A percentile compares a stretch with the other conserved stretches of the same genome.
Evolutionary conservation across 257 asterid species (phyloP).

Genomic region (Scutellaria galericulata): DNA sequence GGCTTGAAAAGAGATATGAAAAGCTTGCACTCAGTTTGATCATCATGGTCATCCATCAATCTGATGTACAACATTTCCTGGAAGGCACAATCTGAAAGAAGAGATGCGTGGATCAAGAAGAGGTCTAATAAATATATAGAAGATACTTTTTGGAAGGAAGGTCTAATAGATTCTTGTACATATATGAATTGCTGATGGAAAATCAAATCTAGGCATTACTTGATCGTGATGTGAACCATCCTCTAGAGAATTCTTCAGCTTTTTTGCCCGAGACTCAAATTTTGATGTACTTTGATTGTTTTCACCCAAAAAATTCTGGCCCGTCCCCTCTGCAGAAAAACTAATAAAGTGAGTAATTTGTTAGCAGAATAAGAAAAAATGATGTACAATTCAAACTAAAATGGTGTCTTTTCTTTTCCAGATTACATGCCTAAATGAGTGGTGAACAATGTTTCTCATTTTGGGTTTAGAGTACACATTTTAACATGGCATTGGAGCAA

Average conservation of each 20-base stretch:
- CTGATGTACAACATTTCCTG: conserved; percentile 13
- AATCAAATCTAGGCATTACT: conserved; percentile 36
- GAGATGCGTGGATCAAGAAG: conserved; percentile 21
- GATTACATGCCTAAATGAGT: too few relatives aligned
- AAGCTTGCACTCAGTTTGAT: conserved; percentile 1
- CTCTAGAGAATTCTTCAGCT: conserved; percentile 33
- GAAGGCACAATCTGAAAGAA: conserved; percentile 43
- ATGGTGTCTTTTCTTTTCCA: background rate
- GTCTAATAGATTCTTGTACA: too few relatives aligned
- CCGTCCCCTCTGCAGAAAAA: conserved; percentile 48
- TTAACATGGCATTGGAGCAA: background rate
- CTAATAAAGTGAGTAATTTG: conserved; percentile 17
- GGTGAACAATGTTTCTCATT: background rate
- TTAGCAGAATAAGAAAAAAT: background rate
- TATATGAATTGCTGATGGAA: conserved; percentile 5
- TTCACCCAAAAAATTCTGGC: conserved; percentile 45
- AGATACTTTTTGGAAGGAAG: too few relatives aligned
- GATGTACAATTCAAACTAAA: conserved; percentile 16
- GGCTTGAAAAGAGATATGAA: conserved; percentile 24
- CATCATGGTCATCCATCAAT: background rate
- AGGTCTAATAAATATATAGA: conserved; percentile 3
- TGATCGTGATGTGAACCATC: conserved; percentile 39
- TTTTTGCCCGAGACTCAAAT: conserved; percentile 37
- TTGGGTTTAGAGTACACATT: background rate
- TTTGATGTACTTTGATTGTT: conserved; percentile 29